Percentiles rank a stretch among this genome's conserved stretches.
Conservation (phyloP, 805 yeast species). For the Wickerhamiella dianesei region DNA sequence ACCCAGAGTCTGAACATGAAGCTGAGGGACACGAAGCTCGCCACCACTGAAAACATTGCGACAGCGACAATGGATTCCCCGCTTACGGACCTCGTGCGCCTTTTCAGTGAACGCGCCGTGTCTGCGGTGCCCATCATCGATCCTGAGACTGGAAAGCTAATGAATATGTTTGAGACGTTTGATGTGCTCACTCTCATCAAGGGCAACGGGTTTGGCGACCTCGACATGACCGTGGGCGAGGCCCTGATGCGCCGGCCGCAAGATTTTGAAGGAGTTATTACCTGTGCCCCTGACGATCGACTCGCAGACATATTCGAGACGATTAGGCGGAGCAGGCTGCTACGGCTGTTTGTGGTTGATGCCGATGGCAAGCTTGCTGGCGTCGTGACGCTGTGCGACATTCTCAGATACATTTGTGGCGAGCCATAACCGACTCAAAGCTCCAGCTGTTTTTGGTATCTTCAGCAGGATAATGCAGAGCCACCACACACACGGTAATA, state of each 20-base stretch:
- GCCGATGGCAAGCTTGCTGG: conserved; percentile 64
- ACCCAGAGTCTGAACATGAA: conserved; percentile 72
- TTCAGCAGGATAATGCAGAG: conserved; percentile 5
- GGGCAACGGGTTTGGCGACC: conserved; percentile 77
- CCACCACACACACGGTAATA: conserved; percentile 14
- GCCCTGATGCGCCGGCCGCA: conserved; percentile 87
- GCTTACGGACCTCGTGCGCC: conserved; percentile 80
- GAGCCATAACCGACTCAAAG: background rate
- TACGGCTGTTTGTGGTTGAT: conserved; percentile 84
- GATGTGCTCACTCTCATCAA: conserved; percentile 86
- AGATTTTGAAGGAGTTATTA: conserved; percentile 95
- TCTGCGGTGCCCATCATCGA: conserved; percentile 91
- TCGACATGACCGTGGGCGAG: conserved; percentile 86
- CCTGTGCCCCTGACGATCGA: conserved; percentile 79
- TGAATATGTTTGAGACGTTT: conserved; percentile 90
- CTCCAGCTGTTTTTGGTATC: background rate
- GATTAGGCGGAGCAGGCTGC: conserved; percentile 78
- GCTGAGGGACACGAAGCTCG: conserved; percentile 51
- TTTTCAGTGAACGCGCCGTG: conserved; percentile 64
- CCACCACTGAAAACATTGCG: conserved; percentile 38
- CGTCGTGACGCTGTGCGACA: conserved; percentile 83
- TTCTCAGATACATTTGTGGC: conserved; percentile 44
- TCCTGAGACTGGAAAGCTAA: conserved; percentile 41
- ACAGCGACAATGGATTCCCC: conserved; percentile 85
- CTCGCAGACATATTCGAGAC: conserved; percentile 85